Conservation (phyloP, 176 grass and related monocot species). For the Carex cristatella region DNA sequence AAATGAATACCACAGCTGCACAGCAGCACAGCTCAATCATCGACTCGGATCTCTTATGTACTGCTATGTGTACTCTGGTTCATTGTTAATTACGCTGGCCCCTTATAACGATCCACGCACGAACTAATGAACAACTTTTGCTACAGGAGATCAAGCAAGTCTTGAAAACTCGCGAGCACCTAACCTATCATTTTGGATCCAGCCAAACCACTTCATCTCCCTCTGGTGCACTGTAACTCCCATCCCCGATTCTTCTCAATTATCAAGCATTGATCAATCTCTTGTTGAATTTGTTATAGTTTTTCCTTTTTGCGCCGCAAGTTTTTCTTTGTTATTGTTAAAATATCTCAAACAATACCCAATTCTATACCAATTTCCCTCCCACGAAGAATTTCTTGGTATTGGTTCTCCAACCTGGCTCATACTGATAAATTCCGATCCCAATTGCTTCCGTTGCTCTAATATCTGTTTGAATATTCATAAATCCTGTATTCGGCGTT, state of each 20-base stretch:
- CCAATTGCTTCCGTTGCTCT: neutral
- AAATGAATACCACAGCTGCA: no score
- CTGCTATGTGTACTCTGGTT: neutral
- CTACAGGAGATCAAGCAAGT: neutral
- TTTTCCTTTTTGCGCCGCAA: neutral
- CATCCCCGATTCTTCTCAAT: neutral
- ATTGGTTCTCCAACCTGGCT: neutral
- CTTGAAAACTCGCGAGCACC: neutral
- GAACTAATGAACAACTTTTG: neutral
- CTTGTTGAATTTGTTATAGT: neutral
- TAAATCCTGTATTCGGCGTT: neutral
- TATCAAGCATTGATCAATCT: neutral
- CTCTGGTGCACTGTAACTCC: neutral
- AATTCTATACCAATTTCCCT: neutral
- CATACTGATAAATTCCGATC: neutral
- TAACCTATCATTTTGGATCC: neutral
- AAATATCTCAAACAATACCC: neutral
- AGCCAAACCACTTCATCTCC: neutral
- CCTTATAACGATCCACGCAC: neutral
- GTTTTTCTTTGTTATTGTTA: neutral
- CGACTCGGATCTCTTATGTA: neutral
- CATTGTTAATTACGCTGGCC: neutral
- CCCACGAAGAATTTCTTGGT: neutral
- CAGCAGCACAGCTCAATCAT: no score
- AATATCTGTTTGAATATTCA: neutral